Conservation (phyloP, 495 filamentous ascomycete genomes). For the Penicillium angulare region DNA sequence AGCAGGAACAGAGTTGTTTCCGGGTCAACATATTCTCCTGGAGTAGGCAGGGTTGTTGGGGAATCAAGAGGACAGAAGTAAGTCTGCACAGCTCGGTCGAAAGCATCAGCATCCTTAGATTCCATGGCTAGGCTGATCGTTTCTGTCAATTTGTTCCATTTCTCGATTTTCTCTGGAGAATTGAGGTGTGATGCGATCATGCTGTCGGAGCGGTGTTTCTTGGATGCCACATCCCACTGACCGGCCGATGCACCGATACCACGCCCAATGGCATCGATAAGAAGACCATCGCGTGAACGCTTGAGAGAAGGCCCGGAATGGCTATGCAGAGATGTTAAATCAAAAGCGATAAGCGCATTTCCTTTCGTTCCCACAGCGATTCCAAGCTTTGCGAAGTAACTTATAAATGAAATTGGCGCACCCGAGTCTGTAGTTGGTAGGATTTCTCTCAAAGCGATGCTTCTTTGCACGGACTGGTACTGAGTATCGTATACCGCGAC, state of each 20-base stretch:
- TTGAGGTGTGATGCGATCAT: slow-evolving; percentile 31
- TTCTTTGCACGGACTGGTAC: slow-evolving; percentile 60
- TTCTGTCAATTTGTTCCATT: slow-evolving; percentile 34
- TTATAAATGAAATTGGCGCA: slow-evolving; percentile 42
- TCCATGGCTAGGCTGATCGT: slow-evolving; percentile 28
- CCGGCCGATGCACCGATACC: slow-evolving; percentile 40
- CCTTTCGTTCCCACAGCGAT: slow-evolving; percentile 58
- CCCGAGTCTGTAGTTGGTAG: slow-evolving; percentile 22
- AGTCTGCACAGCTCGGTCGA: slow-evolving; percentile 38
- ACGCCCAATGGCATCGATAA: slow-evolving; percentile 70
- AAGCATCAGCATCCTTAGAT: slow-evolving; percentile 26
- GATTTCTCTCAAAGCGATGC: slow-evolving; percentile 49
- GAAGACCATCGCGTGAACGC: slow-evolving; percentile 61
- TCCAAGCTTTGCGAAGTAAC: slow-evolving; percentile 63
- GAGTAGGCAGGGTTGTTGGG: slow-evolving; percentile 21
- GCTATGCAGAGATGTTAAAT: slow-evolving; percentile 58
- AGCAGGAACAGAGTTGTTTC: slow-evolving; percentile 51
- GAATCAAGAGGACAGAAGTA: slow-evolving; percentile 25
- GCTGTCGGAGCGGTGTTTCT: slow-evolving; percentile 35
- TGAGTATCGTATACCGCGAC: slow-evolving; percentile 63
- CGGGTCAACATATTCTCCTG: slow-evolving; percentile 33
- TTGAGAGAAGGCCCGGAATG: slow-evolving; percentile 49
- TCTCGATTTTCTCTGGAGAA: slow-evolving; percentile 33
- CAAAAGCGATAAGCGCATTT: slow-evolving; percentile 57
- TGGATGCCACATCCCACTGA: slow-evolving; percentile 33